Evolutionary conservation across 2,329 filamentous ascomycete species (phyloP), one percentile per base, ranked within the genome.

Genomic region (Sarocladium brachiariae): DNA sequence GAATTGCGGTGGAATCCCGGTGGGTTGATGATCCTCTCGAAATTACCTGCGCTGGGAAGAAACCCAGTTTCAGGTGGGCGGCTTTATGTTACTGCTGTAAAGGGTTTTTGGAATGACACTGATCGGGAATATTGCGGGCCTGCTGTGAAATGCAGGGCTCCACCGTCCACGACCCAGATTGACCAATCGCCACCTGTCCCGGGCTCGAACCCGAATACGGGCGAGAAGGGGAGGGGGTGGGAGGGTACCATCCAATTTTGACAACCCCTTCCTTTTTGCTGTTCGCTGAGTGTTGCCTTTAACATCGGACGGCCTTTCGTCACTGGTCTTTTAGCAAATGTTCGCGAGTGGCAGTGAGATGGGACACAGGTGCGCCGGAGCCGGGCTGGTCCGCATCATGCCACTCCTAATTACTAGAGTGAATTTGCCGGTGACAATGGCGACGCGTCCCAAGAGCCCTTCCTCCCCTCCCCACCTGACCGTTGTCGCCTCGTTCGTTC

Each of bases 201-300:
- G 43, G 27, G 9, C 16, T 47, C 43, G 43, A 47, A 47, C 43
- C 24, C 43, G 43, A 47, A 47, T 47, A 47, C 43, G 43, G 43
- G 27, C 33, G n/a, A 21, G n/a, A n/a, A n/a, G n/a, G n/a, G n/a
- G n/a, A n/a, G n/a, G n/a, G n/a, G n/a, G n/a, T n/a, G n/a, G n/a
- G n/a, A n/a, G 16, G 21, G 7, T n/a, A 10, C 18, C 16, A 24
- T 47, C 27, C 27, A 19, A 30, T 23, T 33, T 31, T 33, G 43
- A 30, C 43, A 47, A 16, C 10, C 10, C 27, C 11, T 30, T 4
- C n/a, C 14, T 21, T 47, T 14, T 43, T 11, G 21, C n/a, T 4
- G 39, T 43, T 43, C 39, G 39, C 39, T 43, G 39, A 9, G 39
- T 23, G n/a, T 43, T 43, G 39, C 39, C 39, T 25, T 43, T 43